Evolutionary conservation across 1,284 basidiomycete genomes (phyloP), one percentile per base, ranked within the genome.

Genomic region (Athelia psychrophila): DNA sequence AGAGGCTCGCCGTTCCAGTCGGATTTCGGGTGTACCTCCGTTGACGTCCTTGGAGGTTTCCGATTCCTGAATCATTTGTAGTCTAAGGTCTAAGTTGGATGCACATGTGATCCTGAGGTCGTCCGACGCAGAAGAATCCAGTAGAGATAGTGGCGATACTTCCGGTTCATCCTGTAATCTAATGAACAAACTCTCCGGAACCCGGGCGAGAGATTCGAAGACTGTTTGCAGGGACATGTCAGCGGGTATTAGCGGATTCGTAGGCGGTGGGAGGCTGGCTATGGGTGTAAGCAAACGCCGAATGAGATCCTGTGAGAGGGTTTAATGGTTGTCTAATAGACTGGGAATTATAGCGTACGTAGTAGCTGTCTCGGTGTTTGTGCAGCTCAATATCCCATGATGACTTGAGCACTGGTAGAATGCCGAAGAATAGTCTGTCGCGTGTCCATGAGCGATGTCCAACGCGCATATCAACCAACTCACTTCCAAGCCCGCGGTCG

Each of bases 401-500:
- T 2, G 75, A 60, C 64, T 87, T 88, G 50, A 77, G 62, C 1
- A 69, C 60, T 0, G 87, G 81, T 32, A 88, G 71, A 4, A 78
- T 77, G 18, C 84, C 83, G 47, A 89, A 73, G 44, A 88, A 69
- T 30, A 90, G 59, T 60, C 86, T 89, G 45, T 16, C 35, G n/a
- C 47, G 19, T 24, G 51, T 58, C 51, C 46, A 49, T 24, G 47
- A 51, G 12, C 25, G 9, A 24, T 16, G 25, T 49, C 44, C 44
- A 8, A 56, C 12, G 4, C 22, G 38, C n/a, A 6, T 16, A 42
- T 18, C 9, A 42, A 42, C n/a, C 30, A 30, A 65, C 83, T 65
- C 55, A 87, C 87, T 81, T 86, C 87, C 87, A 90, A 58, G 87
- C 74, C 48, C 84, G 75, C 27, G 87, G 84, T 47, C 87, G 77